These are phyloP conservation scores for Wickerhamiella lipophila DNA, from an alignment of 805 yeast genomes.

Conservation along the genomic window DNA sequence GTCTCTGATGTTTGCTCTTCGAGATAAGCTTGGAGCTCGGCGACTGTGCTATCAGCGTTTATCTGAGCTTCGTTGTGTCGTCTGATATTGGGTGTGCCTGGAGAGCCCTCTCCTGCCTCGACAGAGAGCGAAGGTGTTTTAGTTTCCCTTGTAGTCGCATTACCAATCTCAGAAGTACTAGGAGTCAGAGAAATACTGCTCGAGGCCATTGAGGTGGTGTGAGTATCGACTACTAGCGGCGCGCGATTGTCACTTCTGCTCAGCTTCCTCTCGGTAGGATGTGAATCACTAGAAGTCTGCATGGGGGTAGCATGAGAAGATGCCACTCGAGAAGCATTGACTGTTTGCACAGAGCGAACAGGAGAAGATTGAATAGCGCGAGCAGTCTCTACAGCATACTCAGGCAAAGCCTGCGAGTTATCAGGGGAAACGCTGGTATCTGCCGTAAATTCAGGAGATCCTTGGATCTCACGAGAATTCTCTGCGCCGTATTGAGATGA, in stretches of 20 bases:
- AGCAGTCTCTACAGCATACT: neutral
- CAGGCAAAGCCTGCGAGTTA: neutral
- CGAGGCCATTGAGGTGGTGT: neutral
- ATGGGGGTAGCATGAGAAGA: conserved; percentile 1
- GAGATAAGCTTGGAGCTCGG: conserved; percentile 68
- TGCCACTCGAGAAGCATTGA: neutral
- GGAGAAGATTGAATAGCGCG: neutral
- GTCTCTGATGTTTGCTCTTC: conserved; percentile 92
- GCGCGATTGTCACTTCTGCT: neutral
- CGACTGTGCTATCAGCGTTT: conserved; percentile 55
- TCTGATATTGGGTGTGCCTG: neutral
- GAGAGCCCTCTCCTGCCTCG: conserved; percentile 2
- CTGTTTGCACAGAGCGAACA: neutral
- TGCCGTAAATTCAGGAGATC: neutral
- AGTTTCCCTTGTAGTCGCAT: neutral
- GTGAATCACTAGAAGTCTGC: neutral
- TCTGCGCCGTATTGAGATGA: neutral
- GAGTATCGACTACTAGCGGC: neutral
- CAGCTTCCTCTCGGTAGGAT: neutral
- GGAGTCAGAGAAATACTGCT: neutral
- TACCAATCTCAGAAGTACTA: neutral
- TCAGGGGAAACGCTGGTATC: neutral
- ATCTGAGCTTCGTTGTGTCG: neutral
- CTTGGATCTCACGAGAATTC: neutral
- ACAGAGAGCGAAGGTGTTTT: neutral